Evolutionary conservation across 2,329 filamentous ascomycete species (phyloP), one percentile per base, ranked within the genome.

Genomic region (Didymellaceae sp.): DNA sequence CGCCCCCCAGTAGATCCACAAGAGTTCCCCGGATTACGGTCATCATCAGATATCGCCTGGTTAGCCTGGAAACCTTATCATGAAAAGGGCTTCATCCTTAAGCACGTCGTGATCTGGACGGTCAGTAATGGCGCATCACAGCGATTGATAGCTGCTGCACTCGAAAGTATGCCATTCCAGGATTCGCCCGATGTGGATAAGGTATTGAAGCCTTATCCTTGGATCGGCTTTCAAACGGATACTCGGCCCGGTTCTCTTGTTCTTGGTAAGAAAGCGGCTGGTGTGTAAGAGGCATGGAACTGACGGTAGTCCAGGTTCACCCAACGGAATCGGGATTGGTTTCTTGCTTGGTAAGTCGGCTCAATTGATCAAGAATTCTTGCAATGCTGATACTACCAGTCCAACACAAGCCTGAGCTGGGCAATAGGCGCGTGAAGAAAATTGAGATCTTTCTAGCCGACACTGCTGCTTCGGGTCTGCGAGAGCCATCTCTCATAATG

Each of bases 361-460:
- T 28, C 2, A 8, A 16, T 4, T 10, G 20, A 18, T 24, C 11
- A 11, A 3, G 11, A n/a, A 6, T 2, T 20, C 25, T 5, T 14
- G 24, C 9, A 8, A 2, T 1, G 13, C 24, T 38, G 9, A 37
- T 7, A 31, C 0, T 4, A 13, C 7, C n/a, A 39, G 42, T 26
- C 6, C 48, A 53, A 13, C 49, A 49, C 21, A 53, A 53, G 17
- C 33, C 26, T 11, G 39, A 48, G 25, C 25, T 55, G 8, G 53
- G 48, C 8, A 40, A 41, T 10, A 18, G 32, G 14, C 41, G 35
- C 9, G 25, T 47, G 8, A 42, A 16, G 9, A 52, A 38, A 10
- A 41, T 55, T 4, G 47, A 42, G 4, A 32, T 20, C 1, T 51
- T 54, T 21, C 6, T 44, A 10, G 47, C 40, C 7, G 47, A 45